Evolutionary conservation across 306 rosid species (phyloP), one percentile per base, ranked within the genome.

Genomic region (Trifolium subterraneum): DNA sequence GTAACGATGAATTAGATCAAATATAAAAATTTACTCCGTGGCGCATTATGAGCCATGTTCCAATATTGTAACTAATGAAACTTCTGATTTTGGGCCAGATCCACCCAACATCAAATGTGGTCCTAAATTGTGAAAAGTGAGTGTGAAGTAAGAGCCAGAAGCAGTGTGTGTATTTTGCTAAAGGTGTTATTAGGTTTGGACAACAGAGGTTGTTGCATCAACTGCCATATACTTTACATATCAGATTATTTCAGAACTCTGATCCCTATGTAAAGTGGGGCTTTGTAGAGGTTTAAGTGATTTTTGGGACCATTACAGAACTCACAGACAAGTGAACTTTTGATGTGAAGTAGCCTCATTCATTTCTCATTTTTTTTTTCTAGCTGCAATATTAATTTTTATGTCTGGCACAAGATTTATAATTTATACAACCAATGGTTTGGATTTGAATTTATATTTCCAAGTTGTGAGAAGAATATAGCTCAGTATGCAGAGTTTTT

Each of bases 21-120:
- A 52, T 52, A 52, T 16, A 48, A 48, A 48, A 48, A 47, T 12
- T 8, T 51, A 51, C 1, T 7, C 3, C 22, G 8, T 18, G 10
- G 1, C 2, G 18, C 6, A 2, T 3, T 14, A 3, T 15, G 20
- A 15, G 59, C 59, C 25, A 5, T 3, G 11, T 9, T 52, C 2
- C 8, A 12, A 2, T 56, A 27, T 29, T 55, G 35, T 23, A 4
- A 56, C 35, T 56, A 12, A 56, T 23, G n/a, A 20, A 56, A 27
- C 35, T 11, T 12, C 23, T 10, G 33, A 56, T 50, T 48, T 48
- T 54, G 35, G 38, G 13, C 3, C 31, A 4, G 22, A 56, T 9
- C 13, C 33, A 62, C 45, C 67, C 45, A 62, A 62, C 45, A 62
- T 31, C 0, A 62, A n/a, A 31, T 41, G 86, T 73, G 86, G 90